Conservation (phyloP, 495 filamentous ascomycete species). For the Hyaloscypha hepaticicola region DNA sequence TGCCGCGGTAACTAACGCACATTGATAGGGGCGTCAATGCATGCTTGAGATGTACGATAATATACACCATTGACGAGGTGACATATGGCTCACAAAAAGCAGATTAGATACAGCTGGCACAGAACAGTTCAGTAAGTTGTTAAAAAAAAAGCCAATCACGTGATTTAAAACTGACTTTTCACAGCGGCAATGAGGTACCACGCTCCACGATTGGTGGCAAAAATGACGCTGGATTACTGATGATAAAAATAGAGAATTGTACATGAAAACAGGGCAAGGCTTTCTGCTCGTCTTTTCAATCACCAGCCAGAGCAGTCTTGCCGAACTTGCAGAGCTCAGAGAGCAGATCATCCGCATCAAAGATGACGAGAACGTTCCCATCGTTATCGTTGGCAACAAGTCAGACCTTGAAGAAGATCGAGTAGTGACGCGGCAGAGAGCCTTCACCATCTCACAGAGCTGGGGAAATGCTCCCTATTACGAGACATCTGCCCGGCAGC, state of each 20-base stretch:
- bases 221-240: not conserved
- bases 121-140: slow-evolving; percentile 89
- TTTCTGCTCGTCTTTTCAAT: slow-evolving; percentile 98
- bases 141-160: slow-evolving; percentile 21
- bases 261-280: slow-evolving; percentile 96
- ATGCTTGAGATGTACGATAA: slow-evolving; percentile 86
- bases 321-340: slow-evolving; percentile 82
- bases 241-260: slow-evolving; percentile 67
- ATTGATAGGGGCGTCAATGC: slow-evolving; percentile 81
- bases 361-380: slow-evolving; percentile 85
- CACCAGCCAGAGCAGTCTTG: slow-evolving; percentile 79
- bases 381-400: slow-evolving; percentile 98
- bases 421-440: slow-evolving; percentile 74
- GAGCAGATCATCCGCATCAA: slow-evolving; percentile 98
- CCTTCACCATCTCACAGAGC: slow-evolving; percentile 80
- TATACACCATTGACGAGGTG: slow-evolving; percentile 17
- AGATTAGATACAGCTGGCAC: slow-evolving; percentile 96
- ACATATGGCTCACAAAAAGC: slow-evolving; percentile 14
- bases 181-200: slow-evolving; percentile 69
- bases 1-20: slow-evolving; percentile 13
- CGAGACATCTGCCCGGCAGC: slow-evolving; percentile 82
- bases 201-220: slow-evolving; percentile 5
- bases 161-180: slow-evolving; percentile 26
- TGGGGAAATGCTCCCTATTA: slow-evolving; percentile 95
- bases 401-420: slow-evolving; percentile 92